A percentile compares a stretch with the other conserved stretches of the same genome.
Conservation (phyloP, 2,329 filamentous ascomycete genomes). For the Fusarium sp. region DNA sequence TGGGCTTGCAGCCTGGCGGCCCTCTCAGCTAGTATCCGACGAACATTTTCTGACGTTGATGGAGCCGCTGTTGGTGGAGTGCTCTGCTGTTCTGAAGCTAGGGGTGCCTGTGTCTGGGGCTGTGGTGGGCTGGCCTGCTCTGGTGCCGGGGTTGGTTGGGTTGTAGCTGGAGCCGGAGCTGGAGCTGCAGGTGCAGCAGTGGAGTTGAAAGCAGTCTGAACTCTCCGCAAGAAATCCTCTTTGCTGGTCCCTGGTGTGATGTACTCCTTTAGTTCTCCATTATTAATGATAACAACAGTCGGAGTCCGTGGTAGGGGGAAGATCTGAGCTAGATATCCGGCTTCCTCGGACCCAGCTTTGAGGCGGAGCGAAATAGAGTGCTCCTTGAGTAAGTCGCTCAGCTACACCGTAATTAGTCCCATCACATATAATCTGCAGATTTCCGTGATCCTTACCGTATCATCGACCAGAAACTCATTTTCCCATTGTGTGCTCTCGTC, state of each 20-base stretch:
- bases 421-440: not conserved
- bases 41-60: constrained; percentile 47
- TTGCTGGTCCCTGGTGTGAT: constrained; percentile 70
- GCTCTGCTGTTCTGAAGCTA: constrained; percentile 25
- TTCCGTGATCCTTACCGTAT: constrained; percentile 55
- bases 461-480: constrained; percentile 69
- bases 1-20: constrained; percentile 55
- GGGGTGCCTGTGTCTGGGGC: constrained; percentile 32
- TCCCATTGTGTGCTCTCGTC: constrained; percentile 79
- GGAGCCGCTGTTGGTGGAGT: constrained; percentile 30
- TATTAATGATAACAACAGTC: constrained; percentile 80
- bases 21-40: constrained; percentile 60
- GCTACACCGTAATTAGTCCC: constrained; percentile 50
- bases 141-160: constrained; percentile 18
- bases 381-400: constrained; percentile 64
- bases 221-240: constrained; percentile 69
- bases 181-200: constrained; percentile 23
- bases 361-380: constrained; percentile 77
- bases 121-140: constrained; percentile 25
- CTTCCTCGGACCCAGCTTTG: constrained; percentile 78
- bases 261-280: constrained; percentile 81
- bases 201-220: constrained; percentile 48
- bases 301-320: constrained; percentile 84
- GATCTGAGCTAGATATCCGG: constrained; percentile 81
- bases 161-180: not conserved